Evolutionary conservation across 2,329 filamentous ascomycete genomes (phyloP).

Genomic region (Aspergillus luchuensis): DNA sequence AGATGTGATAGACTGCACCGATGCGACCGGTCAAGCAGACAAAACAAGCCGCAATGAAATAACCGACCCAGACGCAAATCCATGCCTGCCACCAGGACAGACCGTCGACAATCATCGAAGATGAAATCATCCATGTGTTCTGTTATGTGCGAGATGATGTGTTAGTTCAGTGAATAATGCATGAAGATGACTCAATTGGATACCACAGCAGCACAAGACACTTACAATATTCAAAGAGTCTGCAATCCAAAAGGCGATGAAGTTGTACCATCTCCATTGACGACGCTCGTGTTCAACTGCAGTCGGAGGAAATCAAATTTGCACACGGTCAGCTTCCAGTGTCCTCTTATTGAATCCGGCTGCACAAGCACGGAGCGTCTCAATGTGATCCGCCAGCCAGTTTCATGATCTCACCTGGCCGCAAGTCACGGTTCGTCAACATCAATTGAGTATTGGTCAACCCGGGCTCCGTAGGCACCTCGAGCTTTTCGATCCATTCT

Average conservation of each 20-base stretch:
- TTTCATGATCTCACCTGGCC: slow-evolving; percentile 52
- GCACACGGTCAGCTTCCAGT: slow-evolving; percentile 16
- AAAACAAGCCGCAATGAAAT: slow-evolving; percentile 74
- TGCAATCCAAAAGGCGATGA: slow-evolving; percentile 83
- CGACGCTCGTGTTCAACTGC: slow-evolving; percentile 76
- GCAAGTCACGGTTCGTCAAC: slow-evolving; percentile 82
- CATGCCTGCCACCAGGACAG: slow-evolving; percentile 91
- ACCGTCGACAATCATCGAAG: slow-evolving; percentile 74
- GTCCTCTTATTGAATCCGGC: slow-evolving; percentile 2
- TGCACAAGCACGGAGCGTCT: slow-evolving; percentile 13
- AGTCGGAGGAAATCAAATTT: slow-evolving; percentile 21
- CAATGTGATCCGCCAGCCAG: slow-evolving; percentile 9
- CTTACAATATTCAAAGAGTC: slow-evolving; percentile 77
- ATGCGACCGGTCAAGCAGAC: slow-evolving; percentile 78
- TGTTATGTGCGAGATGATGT: slow-evolving; percentile 27
- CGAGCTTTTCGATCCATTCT: slow-evolving; percentile 57
- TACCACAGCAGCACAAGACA: neutral
- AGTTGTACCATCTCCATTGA: slow-evolving; percentile 86
- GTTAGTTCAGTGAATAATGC: neutral
- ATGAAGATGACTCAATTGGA: slow-evolving; percentile 1
- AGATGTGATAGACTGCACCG: slow-evolving; percentile 83
- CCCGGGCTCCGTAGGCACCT: slow-evolving; percentile 74
- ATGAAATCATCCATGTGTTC: slow-evolving; percentile 93
- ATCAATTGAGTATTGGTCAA: slow-evolving; percentile 79
- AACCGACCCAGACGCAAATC: slow-evolving; percentile 86